phyloP scores from a whole-genome alignment of 371 early-diverging fungal genomes.

The Encephalitozoon romaleae region DNA sequence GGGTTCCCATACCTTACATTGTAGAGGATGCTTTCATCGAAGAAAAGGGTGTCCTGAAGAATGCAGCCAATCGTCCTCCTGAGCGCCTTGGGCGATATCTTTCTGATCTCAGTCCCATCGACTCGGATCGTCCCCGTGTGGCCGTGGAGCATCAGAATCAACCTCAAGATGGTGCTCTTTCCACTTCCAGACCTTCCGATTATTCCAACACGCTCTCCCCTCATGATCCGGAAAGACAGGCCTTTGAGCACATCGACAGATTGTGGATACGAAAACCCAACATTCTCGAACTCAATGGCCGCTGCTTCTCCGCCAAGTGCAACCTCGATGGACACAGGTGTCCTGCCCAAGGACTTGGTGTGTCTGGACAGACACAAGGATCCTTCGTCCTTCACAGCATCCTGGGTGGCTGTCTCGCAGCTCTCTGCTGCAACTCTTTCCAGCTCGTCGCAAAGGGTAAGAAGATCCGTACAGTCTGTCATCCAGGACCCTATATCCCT shows the following conservation, averaged over 20 bases:
- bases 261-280: background rate
- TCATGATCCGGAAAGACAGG: conserved; percentile 43
- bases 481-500: background rate
- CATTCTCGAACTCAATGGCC: conserved; percentile 7
- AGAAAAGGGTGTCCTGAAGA: conserved; percentile 69
- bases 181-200: conserved; percentile 62
- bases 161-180: conserved; percentile 54
- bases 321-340: too few relatives aligned
- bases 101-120: conserved; percentile 73
- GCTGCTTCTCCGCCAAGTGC: background rate
- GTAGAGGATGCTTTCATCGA: conserved; percentile 70
- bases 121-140: conserved; percentile 70
- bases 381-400: too few relatives aligned
- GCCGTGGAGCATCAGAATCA: conserved; percentile 67
- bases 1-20: conserved; percentile 67
- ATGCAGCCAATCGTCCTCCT: conserved; percentile 71
- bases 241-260: conserved; percentile 18
- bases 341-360: too few relatives aligned
- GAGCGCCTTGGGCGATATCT: conserved; percentile 65
- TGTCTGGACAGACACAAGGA: too few relatives aligned
- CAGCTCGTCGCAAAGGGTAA: background rate
- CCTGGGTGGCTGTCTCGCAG: too few relatives aligned
- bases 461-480: background rate
- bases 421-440: background rate
- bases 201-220: conserved; percentile 64